phyloP scores from a whole-genome alignment of 2,329 filamentous ascomycete genomes.

The Seiridium cupressi region DNA sequence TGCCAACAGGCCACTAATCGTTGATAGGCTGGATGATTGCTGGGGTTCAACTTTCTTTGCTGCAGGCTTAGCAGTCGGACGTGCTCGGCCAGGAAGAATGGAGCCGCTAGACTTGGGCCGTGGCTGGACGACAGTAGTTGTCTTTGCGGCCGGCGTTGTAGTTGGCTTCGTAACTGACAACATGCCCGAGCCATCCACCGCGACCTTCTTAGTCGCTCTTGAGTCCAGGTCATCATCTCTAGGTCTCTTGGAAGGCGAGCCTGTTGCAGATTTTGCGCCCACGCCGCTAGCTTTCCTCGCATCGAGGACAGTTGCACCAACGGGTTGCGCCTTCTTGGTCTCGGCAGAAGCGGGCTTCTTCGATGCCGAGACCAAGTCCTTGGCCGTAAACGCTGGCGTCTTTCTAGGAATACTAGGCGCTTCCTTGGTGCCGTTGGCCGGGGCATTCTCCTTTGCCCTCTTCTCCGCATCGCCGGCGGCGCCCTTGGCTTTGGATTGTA shows the following conservation, averaged over 20 bases:
- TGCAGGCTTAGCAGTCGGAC: constrained; percentile 39
- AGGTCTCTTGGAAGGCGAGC: constrained; percentile 9
- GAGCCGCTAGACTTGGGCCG: constrained; percentile 26
- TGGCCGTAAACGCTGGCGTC: constrained; percentile 5
- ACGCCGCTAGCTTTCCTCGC: constrained; percentile 1
- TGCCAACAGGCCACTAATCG: constrained; percentile 54
- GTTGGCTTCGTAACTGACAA: constrained; percentile 29
- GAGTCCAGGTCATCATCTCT: constrained; percentile 12
- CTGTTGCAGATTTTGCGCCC: background rate
- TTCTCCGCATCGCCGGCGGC: constrained; percentile 13
- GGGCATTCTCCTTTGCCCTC: background rate
- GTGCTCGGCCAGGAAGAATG: constrained; percentile 46
- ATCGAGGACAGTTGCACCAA: background rate
- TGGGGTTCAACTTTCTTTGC: constrained; percentile 35
- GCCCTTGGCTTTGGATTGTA: constrained; percentile 25
- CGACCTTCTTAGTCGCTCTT: constrained; percentile 13
- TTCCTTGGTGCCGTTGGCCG: background rate
- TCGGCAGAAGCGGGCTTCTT: constrained; percentile 3
- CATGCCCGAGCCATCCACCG: constrained; percentile 13
- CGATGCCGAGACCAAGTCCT: constrained; percentile 10
- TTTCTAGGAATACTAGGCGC: background rate
- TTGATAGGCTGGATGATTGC: constrained; percentile 39
- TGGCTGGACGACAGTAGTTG: constrained; percentile 15
- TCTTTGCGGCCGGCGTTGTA: constrained; percentile 11
- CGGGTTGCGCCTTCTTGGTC: constrained; percentile 1